phyloP scores from a whole-genome alignment of 441 rosid species.

The Jatropha multifida region DNA sequence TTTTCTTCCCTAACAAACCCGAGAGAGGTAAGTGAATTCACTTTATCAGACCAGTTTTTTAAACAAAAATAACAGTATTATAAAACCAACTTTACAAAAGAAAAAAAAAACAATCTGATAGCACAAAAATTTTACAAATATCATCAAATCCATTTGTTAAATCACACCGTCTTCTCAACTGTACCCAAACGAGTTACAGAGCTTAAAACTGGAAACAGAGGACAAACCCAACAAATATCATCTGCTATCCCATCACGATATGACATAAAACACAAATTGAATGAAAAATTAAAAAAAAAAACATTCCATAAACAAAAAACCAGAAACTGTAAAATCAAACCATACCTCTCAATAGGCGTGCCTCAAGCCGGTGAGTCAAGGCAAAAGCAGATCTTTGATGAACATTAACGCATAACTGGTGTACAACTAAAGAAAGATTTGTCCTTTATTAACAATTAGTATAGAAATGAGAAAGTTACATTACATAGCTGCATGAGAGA shows the following conservation, averaged over 20 bases:
- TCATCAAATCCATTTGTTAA: conserved; percentile 18
- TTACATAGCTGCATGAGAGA: conserved; percentile 36
- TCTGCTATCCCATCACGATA: neutral
- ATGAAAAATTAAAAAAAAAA: neutral
- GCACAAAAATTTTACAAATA: neutral
- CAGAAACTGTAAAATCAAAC: conserved; percentile 22
- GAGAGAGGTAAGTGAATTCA: neutral
- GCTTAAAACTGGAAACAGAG: conserved; percentile 17
- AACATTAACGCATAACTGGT: conserved; percentile 22
- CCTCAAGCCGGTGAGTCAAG: conserved; percentile 23
- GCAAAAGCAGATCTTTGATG: conserved; percentile 36
- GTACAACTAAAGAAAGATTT: conserved; percentile 27
- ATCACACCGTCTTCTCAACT: conserved; percentile 7
- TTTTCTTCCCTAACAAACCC: conserved; percentile 15
- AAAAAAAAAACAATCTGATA: neutral
- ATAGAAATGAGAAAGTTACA: conserved; percentile 14
- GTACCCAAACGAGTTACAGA: conserved; percentile 17
- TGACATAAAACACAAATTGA: neutral
- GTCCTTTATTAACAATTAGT: conserved; percentile 20
- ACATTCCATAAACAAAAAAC: conserved; percentile 15
- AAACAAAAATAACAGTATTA: neutral
- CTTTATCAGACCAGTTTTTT: conserved; percentile 12
- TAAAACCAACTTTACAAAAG: neutral
- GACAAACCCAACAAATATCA: conserved; percentile 9
- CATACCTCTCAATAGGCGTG: conserved; percentile 24